phyloP scores from a whole-genome alignment of 2,329 filamentous ascomycete species.

The Myotisia sp. region DNA sequence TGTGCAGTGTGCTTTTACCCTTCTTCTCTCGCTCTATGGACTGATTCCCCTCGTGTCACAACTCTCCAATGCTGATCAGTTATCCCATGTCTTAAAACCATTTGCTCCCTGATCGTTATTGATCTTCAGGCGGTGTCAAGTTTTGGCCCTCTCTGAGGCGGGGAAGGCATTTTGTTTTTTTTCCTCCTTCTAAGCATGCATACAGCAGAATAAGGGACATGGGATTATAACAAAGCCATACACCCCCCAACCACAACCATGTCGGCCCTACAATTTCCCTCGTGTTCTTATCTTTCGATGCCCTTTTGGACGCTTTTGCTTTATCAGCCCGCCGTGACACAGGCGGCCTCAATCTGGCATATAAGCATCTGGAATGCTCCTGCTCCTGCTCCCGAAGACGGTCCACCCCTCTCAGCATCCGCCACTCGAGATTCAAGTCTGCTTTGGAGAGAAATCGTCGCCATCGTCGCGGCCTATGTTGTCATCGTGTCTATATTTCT shows the following conservation, averaged over 20 bases:
- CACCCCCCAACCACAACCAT: neutral
- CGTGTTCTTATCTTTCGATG: constrained; percentile 1
- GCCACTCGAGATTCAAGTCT: constrained; percentile 48
- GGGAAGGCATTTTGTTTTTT: too few species aligned
- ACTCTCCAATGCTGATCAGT: too few species aligned
- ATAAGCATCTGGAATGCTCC: constrained; percentile 41
- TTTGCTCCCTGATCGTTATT: too few species aligned
- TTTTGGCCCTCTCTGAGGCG: too few species aligned
- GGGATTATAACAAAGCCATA: too few species aligned
- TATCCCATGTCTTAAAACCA: too few species aligned
- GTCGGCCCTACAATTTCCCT: neutral
- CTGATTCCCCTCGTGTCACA: constrained; percentile 3
- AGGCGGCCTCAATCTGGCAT: constrained; percentile 7
- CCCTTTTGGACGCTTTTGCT: constrained; percentile 2
- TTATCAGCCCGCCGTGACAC: constrained; percentile 2
- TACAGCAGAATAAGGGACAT: constrained; percentile 4
- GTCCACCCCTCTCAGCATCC: constrained; percentile 44
- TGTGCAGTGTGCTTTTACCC: neutral
- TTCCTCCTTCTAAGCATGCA: too few species aligned
- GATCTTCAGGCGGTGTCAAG: too few species aligned
- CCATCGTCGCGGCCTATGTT: constrained; percentile 71
- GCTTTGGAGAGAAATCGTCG: constrained; percentile 69
- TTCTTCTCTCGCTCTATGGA: constrained; percentile 1
- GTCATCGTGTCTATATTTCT: constrained; percentile 61
- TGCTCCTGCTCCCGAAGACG: constrained; percentile 46